Base-by-base conservation (phyloP, 2,329 filamentous ascomycete genomes). In the Pseudogymnoascus sp. region DNA sequence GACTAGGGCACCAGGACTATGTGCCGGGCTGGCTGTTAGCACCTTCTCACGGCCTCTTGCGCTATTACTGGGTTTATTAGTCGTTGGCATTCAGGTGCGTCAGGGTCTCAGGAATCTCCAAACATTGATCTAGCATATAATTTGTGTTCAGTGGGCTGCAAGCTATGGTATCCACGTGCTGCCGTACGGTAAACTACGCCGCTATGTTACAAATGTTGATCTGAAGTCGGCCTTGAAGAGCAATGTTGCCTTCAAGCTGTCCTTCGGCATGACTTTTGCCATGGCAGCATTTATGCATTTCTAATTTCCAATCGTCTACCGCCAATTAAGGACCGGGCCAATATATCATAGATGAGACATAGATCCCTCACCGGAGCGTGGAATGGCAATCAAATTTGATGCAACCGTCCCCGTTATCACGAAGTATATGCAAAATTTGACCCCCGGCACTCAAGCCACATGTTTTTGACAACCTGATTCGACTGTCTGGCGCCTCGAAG, bases 191-290 rank as follows among this genome's bases (percentile, higher is more conserved):
- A 66, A 65, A 35, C 65, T 84, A 44, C 80, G 84, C 69, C 73
- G 75, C 56, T 82, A 82, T 64, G 73, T 82, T 62, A 78, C 77
- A 63, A 74, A 74, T 31, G 75, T 82, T 25, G 77, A 84, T 68
- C 65, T 84, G 18, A 73, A 77, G 25, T 73, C 72, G 0, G 70
- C 69, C 2, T 59, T 76, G 2, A 69, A 74, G 61, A 72, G 74
- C 50, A 74, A 77, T 62, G 71, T 70, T 11, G 74, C 73, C 0
- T 76, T 76, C 66, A 76, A 76, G 65, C 33, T 76, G 47, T 85
- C 86, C 2, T 92, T 92, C 73, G 84, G 85, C n/a, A 70, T 84
- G 44, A 88, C 89, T 28, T 92, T 92, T 75, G 83, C 87, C 25
- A 75, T 92, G 70, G 87, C 88, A 59, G 84, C 83, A 2, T 88